phyloP scores from a whole-genome alignment of 2,329 filamentous ascomycete genomes.

The Pyricularia sp. region DNA sequence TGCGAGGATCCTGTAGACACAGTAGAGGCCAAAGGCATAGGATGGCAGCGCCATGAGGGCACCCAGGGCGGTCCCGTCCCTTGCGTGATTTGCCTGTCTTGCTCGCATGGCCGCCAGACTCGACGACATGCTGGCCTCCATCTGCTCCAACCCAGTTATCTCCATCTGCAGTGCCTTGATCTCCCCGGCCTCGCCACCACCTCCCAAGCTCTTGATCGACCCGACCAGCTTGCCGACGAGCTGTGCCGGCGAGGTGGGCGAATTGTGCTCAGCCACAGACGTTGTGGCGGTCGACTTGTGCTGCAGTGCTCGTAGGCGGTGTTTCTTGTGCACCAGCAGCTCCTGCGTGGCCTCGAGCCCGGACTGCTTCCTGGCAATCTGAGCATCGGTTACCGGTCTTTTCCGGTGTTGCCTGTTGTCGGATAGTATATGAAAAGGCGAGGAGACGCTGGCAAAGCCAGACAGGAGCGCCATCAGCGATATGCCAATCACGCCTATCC shows the following conservation, averaged over 20 bases:
- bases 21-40: constrained; percentile 70
- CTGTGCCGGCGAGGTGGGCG: constrained; percentile 18
- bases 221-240: constrained; percentile 35
- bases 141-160: constrained; percentile 69
- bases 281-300: constrained; percentile 20
- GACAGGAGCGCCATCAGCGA: constrained; percentile 81
- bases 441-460: constrained; percentile 81
- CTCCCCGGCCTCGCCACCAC: constrained; percentile 49
- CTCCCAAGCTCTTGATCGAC: constrained; percentile 23
- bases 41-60: constrained; percentile 52
- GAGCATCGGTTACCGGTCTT: constrained; percentile 59
- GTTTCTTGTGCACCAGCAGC: constrained; percentile 67
- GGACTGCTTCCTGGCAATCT: constrained; percentile 67
- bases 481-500: constrained; percentile 78
- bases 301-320: constrained; percentile 61
- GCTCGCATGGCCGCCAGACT: constrained; percentile 55
- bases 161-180: constrained; percentile 63
- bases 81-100: constrained; percentile 53
- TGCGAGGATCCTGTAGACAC: constrained; percentile 70
- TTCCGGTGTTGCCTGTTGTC: constrained; percentile 40
- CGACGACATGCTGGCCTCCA: constrained; percentile 62
- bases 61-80: constrained; percentile 58
- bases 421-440: constrained; percentile 76
- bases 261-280: constrained; percentile 19
- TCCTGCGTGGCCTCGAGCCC: constrained; percentile 72